These are phyloP conservation scores for Cercospora sp. DNA, from an alignment of 2,329 filamentous ascomycete species.

Conservation along the genomic window DNA sequence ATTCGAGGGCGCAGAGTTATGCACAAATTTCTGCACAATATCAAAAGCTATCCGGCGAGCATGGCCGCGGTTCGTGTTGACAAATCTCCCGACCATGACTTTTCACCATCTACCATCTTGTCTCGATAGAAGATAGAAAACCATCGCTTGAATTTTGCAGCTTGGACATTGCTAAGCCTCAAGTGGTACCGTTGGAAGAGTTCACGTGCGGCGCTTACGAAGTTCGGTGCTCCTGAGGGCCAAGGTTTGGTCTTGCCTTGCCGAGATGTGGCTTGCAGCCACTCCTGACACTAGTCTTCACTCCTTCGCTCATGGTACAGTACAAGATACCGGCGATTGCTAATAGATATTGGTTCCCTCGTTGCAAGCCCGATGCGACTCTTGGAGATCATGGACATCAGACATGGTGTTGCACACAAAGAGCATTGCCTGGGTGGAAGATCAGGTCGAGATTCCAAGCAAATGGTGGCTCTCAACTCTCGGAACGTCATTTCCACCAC, in stretches of 20 bases:
- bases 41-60: background rate
- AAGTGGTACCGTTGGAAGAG: background rate
- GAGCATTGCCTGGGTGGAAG: background rate
- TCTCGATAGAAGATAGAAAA: background rate
- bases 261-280: constrained; percentile 1
- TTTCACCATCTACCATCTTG: background rate
- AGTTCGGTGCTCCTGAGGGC: background rate
- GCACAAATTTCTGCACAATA: background rate
- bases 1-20: background rate
- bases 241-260: background rate
- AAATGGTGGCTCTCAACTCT: background rate
- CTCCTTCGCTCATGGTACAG: background rate
- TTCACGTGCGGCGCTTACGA: background rate
- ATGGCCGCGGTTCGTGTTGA: background rate
- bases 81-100: background rate
- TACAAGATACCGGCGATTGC: background rate
- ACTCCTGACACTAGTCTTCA: background rate
- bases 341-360: background rate
- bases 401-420: background rate
- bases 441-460: background rate
- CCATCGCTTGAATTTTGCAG: background rate
- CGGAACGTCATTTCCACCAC: constrained; percentile 5
- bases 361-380: background rate
- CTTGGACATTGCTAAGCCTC: background rate
- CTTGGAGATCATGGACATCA: background rate